Percentiles rank a stretch among this genome's conserved stretches.
phyloP scores from a whole-genome alignment of 768 basidiomycete genomes.

The Podaxis sp. region DNA sequence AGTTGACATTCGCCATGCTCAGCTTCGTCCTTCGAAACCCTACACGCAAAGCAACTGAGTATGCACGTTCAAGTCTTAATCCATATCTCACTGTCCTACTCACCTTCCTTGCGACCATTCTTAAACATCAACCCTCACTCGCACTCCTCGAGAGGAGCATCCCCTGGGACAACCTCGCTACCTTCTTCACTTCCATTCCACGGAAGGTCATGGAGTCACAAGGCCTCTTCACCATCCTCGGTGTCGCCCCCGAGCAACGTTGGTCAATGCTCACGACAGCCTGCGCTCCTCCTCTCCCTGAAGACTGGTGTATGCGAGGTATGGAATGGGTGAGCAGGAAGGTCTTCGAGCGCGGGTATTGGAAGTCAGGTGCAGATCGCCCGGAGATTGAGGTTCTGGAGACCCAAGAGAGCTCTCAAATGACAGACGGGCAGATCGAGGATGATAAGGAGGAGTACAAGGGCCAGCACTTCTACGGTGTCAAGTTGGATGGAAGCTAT shows the following conservation, averaged over 20 bases:
- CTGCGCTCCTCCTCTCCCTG: slow-evolving; percentile 71
- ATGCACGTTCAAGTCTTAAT: slow-evolving; percentile 59
- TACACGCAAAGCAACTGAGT: slow-evolving; percentile 56
- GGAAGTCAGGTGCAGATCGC: slow-evolving; percentile 76
- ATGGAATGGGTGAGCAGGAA: slow-evolving; percentile 94
- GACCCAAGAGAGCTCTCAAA: slow-evolving; percentile 50
- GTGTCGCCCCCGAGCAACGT: slow-evolving; percentile 38
- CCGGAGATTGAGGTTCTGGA: slow-evolving; percentile 82
- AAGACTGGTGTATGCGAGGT: slow-evolving; percentile 95
- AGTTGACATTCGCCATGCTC: slow-evolving; percentile 79
- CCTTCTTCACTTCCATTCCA: slow-evolving; percentile 61
- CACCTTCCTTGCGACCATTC: slow-evolving; percentile 82
- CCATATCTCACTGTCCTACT: slow-evolving; percentile 85
- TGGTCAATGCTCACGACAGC: slow-evolving; percentile 70
- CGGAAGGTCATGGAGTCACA: slow-evolving; percentile 48
- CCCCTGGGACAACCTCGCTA: slow-evolving; percentile 79
- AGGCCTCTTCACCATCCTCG: slow-evolving; percentile 29
- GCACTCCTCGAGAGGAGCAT: slow-evolving; percentile 69
- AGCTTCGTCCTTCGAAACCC: slow-evolving; percentile 66
- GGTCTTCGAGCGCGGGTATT: slow-evolving; percentile 92
- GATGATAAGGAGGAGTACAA: slow-evolving; percentile 60
- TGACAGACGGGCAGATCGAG: slow-evolving; percentile 79
- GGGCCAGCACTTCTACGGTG: slow-evolving; percentile 8
- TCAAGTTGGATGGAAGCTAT: background rate
- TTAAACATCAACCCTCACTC: slow-evolving; percentile 62